Evolutionary conservation across 345 rosid species (phyloP), one percentile per base, ranked within the genome.

Genomic region (Dipteronia sinensis): DNA sequence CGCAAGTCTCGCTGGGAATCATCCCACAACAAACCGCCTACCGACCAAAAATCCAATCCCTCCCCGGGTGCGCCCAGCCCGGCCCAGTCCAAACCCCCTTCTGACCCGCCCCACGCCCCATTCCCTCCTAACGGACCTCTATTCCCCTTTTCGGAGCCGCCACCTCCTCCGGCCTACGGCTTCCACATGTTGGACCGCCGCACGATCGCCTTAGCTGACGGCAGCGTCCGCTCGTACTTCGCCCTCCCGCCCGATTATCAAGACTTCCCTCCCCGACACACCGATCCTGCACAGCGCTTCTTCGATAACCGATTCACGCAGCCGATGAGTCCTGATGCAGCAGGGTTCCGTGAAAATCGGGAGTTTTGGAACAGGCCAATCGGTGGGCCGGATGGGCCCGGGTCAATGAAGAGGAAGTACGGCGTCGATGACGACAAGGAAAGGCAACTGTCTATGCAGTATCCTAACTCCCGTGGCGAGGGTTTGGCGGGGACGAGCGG

Each of bases 151-250:
- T 88, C 88, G n/a, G 97, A 93, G 38, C 91, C 94, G 12, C 94
- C 92, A 1, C 95, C 98, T 3, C 90, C 92, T 3, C 93, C 98
- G 2, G 78, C 96, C 10, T 97, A 97, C 53, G 99, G 94, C 71
- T 93, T 89, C 75, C 98, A 97, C 80, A 91, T 97, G 98, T 90
- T 97, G 12, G 98, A 97, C 72, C 95, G 99, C 29, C 93, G 97
- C 34, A 74, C 96, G 6, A 91, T 97, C 25, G 79, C 80, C 78
- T 97, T 97, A 38, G 88, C 92, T 38, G 98, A 97, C 71, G 98
- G 99, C 17, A 93, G 93, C 81, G 97, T 90, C 61, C 94, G 98
- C 46, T 88, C 99, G 46, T 97, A 97, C 89, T 90, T 94, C 55
- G 99, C 98, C 19, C 97, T 94, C 53, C 98, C 99, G 9, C 90